phyloP scores from a whole-genome alignment of 2,329 filamentous ascomycete species.

The Cladobotryum mycophilum region DNA sequence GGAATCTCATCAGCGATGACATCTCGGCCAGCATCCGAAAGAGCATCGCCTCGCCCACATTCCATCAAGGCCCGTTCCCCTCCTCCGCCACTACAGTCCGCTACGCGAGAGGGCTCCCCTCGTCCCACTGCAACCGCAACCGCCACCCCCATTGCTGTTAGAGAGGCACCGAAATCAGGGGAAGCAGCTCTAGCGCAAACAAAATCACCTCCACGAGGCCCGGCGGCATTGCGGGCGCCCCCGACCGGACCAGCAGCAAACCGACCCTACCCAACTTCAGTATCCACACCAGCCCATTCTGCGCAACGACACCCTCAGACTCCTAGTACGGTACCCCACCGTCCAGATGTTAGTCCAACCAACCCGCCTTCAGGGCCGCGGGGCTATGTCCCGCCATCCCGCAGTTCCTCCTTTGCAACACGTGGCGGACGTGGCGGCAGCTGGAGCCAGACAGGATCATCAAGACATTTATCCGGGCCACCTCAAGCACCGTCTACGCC shows the following conservation, averaged over 20 bases:
- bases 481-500: conserved; percentile 35
- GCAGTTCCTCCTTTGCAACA: conserved; percentile 36
- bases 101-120: conserved; percentile 36
- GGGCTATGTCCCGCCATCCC: conserved; percentile 42
- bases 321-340: conserved; percentile 25
- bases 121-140: conserved; percentile 18
- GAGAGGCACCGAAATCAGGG: conserved; percentile 23
- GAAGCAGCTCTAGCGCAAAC: conserved; percentile 23
- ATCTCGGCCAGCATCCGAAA: conserved; percentile 45
- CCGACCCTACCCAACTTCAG: conserved; percentile 34
- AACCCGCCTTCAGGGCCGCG: conserved; percentile 49
- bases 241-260: conserved; percentile 37
- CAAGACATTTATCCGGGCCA: conserved; percentile 28
- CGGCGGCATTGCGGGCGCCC: conserved; percentile 46
- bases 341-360: conserved; percentile 40
- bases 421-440: conserved; percentile 39
- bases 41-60: conserved; percentile 46
- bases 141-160: conserved; percentile 18
- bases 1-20: conserved; percentile 44
- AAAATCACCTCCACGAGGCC: conserved; percentile 49
- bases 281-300: conserved; percentile 29
- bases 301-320: conserved; percentile 29
- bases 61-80: conserved; percentile 43
- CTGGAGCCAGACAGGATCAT: conserved; percentile 32
- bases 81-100: conserved; percentile 20